A percentile compares a stretch with the other conserved stretches of the same genome.
These are phyloP conservation scores for Thamnidium elegans DNA, from an alignment of 192 early-diverging fungal species.

Conservation along the genomic window DNA sequence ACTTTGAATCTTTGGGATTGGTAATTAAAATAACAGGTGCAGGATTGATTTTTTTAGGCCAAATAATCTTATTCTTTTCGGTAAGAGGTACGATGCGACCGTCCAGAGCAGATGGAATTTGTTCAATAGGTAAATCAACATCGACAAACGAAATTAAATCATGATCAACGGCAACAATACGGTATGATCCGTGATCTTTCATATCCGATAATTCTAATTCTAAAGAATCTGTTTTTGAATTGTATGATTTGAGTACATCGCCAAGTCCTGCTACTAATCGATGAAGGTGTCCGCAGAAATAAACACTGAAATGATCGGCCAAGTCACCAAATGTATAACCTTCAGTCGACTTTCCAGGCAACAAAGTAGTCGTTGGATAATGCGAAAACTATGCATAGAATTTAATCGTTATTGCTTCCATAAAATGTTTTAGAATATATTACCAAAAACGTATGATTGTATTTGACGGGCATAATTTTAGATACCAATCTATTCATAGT, in stretches of 20 bases:
- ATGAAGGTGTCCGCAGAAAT: constrained; percentile 86
- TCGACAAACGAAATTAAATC: constrained; percentile 83
- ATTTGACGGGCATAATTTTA: constrained; percentile 40
- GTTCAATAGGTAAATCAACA: constrained; percentile 57
- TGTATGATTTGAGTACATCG: constrained; percentile 60
- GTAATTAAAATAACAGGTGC: constrained; percentile 82
- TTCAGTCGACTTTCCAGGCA: constrained; percentile 62
- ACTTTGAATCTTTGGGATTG: constrained; percentile 84
- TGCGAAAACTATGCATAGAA: constrained; percentile 46
- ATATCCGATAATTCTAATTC: constrained; percentile 90
- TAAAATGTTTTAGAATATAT: background rate
- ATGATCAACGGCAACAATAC: constrained; percentile 81
- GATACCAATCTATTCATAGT: constrained; percentile 71
- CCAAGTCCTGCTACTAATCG: constrained; percentile 58
- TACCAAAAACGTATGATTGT: constrained; percentile 69
- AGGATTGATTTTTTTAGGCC: constrained; percentile 31
- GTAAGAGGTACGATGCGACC: constrained; percentile 12
- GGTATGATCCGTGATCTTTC: constrained; percentile 81
- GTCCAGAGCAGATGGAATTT: constrained; percentile 25
- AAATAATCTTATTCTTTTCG: background rate
- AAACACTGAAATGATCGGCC: constrained; percentile 60
- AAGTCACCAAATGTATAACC: constrained; percentile 59
- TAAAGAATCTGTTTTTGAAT: constrained; percentile 53
- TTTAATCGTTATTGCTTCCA: background rate
- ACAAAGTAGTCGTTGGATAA: constrained; percentile 77